Base-by-base conservation (phyloP, 371 early-diverging fungal genomes). In the Chytridiales sp. region DNA sequence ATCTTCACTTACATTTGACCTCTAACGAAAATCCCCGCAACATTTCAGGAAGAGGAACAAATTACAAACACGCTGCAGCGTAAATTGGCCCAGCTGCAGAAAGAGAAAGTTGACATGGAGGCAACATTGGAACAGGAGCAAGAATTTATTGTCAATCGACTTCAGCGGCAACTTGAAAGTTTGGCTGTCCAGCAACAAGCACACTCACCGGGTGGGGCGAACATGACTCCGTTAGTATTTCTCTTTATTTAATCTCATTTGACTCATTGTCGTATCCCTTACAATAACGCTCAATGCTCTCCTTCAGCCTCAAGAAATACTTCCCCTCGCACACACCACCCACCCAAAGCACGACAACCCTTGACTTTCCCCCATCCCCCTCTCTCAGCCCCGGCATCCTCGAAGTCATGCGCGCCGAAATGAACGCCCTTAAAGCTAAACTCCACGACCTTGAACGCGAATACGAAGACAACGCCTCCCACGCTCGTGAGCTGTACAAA, bases 21-120 rank as follows among this genome's bases (percentile, higher is more conserved):
- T 38, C 8, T 38, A 38, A 38, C 9, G n/a, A 11, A 38, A 38
- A 9, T 38, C 39, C 11, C 9, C 9, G 11, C n/a, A n/a, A 38
- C 39, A 8, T 44, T 17, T 11, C 31, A 48, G 55, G 70, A 69
- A 42, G 70, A 69, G 35, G 70, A 69, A 38, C 64, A 64, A 59
- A 71, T 71, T 46, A 71, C 72, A 17, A 71, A 67, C 38, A 61
- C 63, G 9, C 46, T 71, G 44, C 72, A 71, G 48, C 60, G 68
- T 30, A 71, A 71, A 35, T 53, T 71, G 29, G 29, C 56, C 4
- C 64, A 69, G 48, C 56, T 72, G n/a, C 73, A 72, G 49, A 61
- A 62, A 36, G 73, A 72, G 47, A 72, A 72, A 51, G 42, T 72
- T 47, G 73, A 72, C 24, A 72, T 72, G 68, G 73, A 72, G 52